Base-by-base conservation (phyloP, 2,329 filamentous ascomycete species). In the Alternaria sp. region DNA sequence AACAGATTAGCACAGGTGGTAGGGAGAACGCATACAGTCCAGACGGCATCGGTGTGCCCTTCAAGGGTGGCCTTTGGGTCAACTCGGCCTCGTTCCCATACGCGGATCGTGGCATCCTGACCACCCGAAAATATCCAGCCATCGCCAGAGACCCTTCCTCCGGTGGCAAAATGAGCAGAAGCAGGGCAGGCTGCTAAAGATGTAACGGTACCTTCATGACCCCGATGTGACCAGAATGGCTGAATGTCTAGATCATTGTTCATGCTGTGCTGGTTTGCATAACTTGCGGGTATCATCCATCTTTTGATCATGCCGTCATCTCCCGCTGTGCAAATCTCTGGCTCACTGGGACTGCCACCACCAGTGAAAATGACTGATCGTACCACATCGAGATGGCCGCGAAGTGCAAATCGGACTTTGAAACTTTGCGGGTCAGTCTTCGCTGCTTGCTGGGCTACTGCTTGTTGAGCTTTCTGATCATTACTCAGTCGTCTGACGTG, bases 91-190 rank as follows among this genome's bases (percentile, higher is more conserved):
- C 94, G 88, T 79, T 99, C 94, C 95, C 95, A 99, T 0, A 99
- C 93, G 30, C 94, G 88, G 38, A 99, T 89, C 7, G 93, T 96
- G 18, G 92, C 89, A 78, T 99, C 95, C 77, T 97, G 93, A 4
- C 95, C 95, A 62, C 95, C 95, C 5, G 94, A 98, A 79, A 99
- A 99, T 66, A 99, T 94, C 95, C 95, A 99, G 28, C 95, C 95
- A 70, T 98, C 95, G 32, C 94, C 94, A 70, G 91, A 88, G 7
- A 92, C 92, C 64, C 94, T 88, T 7, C 94, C 93, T 36, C 94
- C 92, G 18, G 93, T 96, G 7, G 92, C 91, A 76, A 97, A 97
- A 73, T 92, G 95, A 26, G 92, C 91, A 2, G 92, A 90, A 2
- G 93, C 89, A 2, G 93, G 93, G 85, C 93, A 97, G 4, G 94